phyloP scores from a whole-genome alignment of 352 stramenopile species.

The Phytophthora colocasiae region DNA sequence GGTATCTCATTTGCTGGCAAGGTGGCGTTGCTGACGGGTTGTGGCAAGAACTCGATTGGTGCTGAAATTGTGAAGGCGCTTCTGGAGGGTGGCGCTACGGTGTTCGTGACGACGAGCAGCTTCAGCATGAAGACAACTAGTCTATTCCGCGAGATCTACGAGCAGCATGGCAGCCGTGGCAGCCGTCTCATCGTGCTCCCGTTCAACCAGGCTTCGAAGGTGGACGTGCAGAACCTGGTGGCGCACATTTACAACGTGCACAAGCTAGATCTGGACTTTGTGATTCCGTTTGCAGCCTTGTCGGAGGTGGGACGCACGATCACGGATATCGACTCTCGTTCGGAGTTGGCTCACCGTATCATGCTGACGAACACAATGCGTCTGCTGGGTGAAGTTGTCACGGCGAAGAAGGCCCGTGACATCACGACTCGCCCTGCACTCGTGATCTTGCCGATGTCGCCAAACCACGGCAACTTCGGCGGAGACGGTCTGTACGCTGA shows the following conservation, averaged over 20 bases:
- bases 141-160: slow-evolving; percentile 85
- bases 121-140: slow-evolving; percentile 63
- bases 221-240: slow-evolving; percentile 75
- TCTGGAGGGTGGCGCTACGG: slow-evolving; percentile 83
- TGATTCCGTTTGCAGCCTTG: slow-evolving; percentile 89
- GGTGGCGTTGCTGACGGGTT: slow-evolving; percentile 87
- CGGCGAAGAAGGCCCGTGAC: slow-evolving; percentile 72
- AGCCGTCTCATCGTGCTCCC: slow-evolving; percentile 82
- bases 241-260: slow-evolving; percentile 86
- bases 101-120: slow-evolving; percentile 88
- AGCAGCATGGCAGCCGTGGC: slow-evolving; percentile 83
- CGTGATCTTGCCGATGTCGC: slow-evolving; percentile 81
- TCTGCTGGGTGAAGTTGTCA: slow-evolving; percentile 81
- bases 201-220: slow-evolving; percentile 88
- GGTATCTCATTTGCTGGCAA: slow-evolving; percentile 89
- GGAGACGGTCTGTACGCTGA: slow-evolving; percentile 90
- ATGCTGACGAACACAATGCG: slow-evolving; percentile 91
- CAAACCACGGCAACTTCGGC: slow-evolving; percentile 90
- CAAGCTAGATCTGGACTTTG: slow-evolving; percentile 86
- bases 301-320: slow-evolving; percentile 85
- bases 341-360: slow-evolving; percentile 85
- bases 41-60: slow-evolving; percentile 86
- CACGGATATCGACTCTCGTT: slow-evolving; percentile 77
- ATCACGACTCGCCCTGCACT: slow-evolving; percentile 82
- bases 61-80: slow-evolving; percentile 86